Evolutionary conservation across 306 rosid species (phyloP).

Genomic region (Inga oerstediana): DNA sequence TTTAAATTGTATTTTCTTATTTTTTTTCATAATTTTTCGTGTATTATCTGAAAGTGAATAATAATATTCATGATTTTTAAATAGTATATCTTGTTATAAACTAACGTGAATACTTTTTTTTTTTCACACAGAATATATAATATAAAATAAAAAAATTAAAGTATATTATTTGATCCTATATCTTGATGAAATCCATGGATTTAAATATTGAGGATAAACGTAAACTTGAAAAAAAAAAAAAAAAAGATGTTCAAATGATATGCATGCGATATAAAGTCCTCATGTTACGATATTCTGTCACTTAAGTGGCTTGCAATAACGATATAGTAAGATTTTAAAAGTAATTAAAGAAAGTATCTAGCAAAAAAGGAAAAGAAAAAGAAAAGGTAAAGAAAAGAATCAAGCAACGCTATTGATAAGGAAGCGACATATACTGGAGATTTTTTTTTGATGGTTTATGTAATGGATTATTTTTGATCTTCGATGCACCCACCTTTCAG

Average conservation of each 20-base stretch:
- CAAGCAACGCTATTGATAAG: background rate
- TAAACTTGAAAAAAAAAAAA: fast-evolving
- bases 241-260: background rate
- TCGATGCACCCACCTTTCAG: too few species aligned
- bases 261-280: background rate
- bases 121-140: too few species aligned
- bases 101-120: too few species aligned
- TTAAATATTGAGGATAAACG: background rate
- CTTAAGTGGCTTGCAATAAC: background rate
- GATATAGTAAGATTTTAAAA: background rate
- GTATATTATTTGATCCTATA: background rate
- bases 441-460: too few species aligned
- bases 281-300: background rate
- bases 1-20: too few species aligned
- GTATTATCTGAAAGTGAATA: too few species aligned
- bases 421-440: background rate
- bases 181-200: background rate
- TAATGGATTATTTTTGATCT: too few species aligned
- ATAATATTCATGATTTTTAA: too few species aligned
- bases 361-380: too few species aligned
- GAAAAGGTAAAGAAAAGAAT: background rate
- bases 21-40: background rate
- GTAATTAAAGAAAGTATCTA: background rate
- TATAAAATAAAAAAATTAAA: too few species aligned
- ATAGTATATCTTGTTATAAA: background rate